phyloP scores from a whole-genome alignment of 345 rosid genomes.

The Ceriops tagal region DNA sequence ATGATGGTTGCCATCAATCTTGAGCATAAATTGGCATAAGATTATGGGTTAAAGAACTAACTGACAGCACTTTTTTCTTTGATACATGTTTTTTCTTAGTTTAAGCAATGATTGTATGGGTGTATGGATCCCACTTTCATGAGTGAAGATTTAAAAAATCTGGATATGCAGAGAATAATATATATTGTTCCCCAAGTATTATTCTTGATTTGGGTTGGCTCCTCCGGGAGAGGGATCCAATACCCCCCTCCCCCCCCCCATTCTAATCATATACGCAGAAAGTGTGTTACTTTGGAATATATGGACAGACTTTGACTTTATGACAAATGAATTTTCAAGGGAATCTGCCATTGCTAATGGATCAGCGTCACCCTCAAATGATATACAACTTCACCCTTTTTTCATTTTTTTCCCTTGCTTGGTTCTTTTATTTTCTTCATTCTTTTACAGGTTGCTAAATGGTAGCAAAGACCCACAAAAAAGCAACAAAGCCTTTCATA shows the following conservation, averaged over 20 bases:
- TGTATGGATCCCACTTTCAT: neutral
- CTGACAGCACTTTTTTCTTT: neutral
- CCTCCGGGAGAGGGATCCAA: conserved; percentile 15
- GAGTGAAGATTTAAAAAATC: conserved; percentile 7
- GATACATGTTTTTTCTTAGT: conserved; percentile 14
- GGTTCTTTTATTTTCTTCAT: no score
- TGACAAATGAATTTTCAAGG: conserved; percentile 21
- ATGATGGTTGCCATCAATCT: conserved; percentile 24
- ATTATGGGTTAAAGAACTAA: conserved; percentile 21
- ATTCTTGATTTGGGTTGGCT: conserved; percentile 14
- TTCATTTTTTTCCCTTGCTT: no score
- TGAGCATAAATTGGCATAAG: conserved; percentile 14
- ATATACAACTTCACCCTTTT: no score
- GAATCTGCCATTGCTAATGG: neutral
- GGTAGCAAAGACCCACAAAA: no score
- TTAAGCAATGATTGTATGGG: conserved; percentile 1
- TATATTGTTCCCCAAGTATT: conserved; percentile 19
- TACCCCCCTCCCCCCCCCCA: conserved; percentile 7
- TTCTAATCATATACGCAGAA: conserved; percentile 24
- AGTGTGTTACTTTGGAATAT: conserved; percentile 15
- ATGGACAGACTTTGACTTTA: conserved; percentile 26
- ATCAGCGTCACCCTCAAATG: neutral
- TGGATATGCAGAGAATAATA: conserved; percentile 28
- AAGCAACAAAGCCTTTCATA: no score
- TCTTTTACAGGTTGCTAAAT: no score